Base-by-base conservation (phyloP, 345 rosid genomes). In the Salix udensis region DNA sequence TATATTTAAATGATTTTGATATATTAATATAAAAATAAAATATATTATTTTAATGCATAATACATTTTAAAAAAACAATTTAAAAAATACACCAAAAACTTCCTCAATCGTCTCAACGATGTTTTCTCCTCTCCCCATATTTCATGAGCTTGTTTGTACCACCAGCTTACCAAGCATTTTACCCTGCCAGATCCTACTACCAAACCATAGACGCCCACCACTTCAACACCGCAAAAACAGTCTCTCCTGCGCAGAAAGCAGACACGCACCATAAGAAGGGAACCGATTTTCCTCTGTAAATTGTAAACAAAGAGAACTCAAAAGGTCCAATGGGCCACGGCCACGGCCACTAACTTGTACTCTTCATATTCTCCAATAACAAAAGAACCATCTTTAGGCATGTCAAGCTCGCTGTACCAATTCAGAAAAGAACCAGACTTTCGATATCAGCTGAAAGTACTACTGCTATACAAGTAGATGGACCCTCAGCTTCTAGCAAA, bases 321-420 rank as follows among this genome's bases (percentile, higher is more conserved):
- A 18, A 68, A 10, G 65, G 16, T 52, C 21, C 26, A 5, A 86
- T 69, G 28, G 28, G 26, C 26, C 26, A 24, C 0, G 84, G 83
- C 85, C 81, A 60, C 94, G 92, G 89, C 93, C 81, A 53, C 94
- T 68, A 73, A 79, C 64, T 68, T 83, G 31, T 75, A 31, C 84
- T 52, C 79, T 64, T 60, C 81, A 9, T 67, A 24, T 46, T 55
- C 83, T 46, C 76, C 80, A 21, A 36, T 79, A 26, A 61, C 80
- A 39, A 74, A 77, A 67, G 46, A 34, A 34, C 37, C 36, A 28
- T 7, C 69, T 23, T 4, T 76, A 67, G 23, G 66, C 58, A 74
- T 67, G 9, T 53, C 69, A 44, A 2, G 46, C 6, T 78, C 85
- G 10, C 50, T 70, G 82, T 34, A 12, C 79, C 44, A 67, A 48